Evolutionary conservation across 805 yeast species (phyloP).

Genomic region (Saccharomycopsis malanga): DNA sequence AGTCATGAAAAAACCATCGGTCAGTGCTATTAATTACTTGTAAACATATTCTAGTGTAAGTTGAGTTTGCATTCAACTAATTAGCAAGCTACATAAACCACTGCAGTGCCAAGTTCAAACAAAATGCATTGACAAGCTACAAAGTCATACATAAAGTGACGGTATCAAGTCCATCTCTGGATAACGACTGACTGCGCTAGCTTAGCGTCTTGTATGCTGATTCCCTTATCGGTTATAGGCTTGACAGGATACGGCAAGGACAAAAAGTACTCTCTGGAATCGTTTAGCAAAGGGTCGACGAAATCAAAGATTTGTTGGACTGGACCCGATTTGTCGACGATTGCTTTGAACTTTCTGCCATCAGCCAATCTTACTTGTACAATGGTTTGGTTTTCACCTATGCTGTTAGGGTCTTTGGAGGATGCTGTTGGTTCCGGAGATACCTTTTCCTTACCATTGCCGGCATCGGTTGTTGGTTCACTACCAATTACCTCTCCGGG

Average conservation of each 20-base stretch:
- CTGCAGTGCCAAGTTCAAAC: too few species aligned
- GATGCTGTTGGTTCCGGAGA: conserved; percentile 21
- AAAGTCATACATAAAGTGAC: too few species aligned
- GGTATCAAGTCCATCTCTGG: conserved; percentile 65
- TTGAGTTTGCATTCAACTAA: too few species aligned
- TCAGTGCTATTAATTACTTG: too few species aligned
- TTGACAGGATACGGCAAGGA: conserved; percentile 79
- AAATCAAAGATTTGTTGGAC: conserved; percentile 62
- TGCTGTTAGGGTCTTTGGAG: conserved; percentile 23
- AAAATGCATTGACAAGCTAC: too few species aligned
- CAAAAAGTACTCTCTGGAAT: conserved; percentile 49
- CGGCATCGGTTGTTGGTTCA: not conserved
- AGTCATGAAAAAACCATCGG: too few species aligned
- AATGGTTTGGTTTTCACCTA: conserved; percentile 54
- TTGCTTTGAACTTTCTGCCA: conserved; percentile 62
- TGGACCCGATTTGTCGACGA: conserved; percentile 58
- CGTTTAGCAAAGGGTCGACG: conserved; percentile 44
- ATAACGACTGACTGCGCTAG: conserved; percentile 80
- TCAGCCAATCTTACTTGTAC: conserved; percentile 81
- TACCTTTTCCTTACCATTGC: conserved; percentile 2
- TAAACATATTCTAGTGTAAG: too few species aligned
- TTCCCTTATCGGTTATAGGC: conserved; percentile 50
- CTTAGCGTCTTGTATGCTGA: conserved; percentile 67
- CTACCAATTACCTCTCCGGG: conserved; percentile 50
- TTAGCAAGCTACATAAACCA: too few species aligned